Evolutionary conservation across 805 yeast species (phyloP), one percentile per base, ranked within the genome.

Genomic region (Lachancea quebecensis): DNA sequence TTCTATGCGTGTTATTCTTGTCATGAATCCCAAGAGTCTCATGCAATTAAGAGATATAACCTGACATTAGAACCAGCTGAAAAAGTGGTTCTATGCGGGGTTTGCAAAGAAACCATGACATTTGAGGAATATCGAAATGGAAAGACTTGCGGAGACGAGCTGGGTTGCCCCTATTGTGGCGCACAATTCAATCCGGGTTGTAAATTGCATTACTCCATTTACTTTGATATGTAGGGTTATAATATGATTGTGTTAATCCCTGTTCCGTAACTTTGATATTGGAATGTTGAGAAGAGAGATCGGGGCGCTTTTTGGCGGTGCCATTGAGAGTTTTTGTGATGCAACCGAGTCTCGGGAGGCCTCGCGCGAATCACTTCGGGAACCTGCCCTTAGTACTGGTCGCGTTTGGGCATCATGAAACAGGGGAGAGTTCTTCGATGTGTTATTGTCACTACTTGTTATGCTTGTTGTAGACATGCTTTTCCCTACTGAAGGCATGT

Each of bases 1-100:
- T 65, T 49, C 35, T 65, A 57, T 35, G 55, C 67, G 11, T 65
- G 69, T 37, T 51, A 50, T 34, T 39, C 57, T 21, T 65, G 69
- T 37, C 69, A 65, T 37, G 30, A 45, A 1, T 57, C 53, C 36
- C 11, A 45, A 11, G 48, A 46, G 16, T 17, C 28, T 4, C 68
- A 64, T 41, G 17, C 10, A 7, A 16, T 47, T 1, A 37, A 46
- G 21, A 51, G 46, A 33, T 61, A 49, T 38, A 48, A 53, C 16
- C 21, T 53, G 15, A 18, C 21, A 9, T 18, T n/a, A 25, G 25
- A 18, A 1, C 17, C 32, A 11, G 46, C 52, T 3, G 37, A 50
- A 2, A 12, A 41, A 4, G 41, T 57, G 17, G 49, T 64, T 2
- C 18, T 61, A 2, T 65, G 69, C 42, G 69, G 69, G 1, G 52